Evolutionary conservation across 192 early-diverging fungal species (phyloP), one percentile per base, ranked within the genome.

Genomic region (Backusella australiensis): DNA sequence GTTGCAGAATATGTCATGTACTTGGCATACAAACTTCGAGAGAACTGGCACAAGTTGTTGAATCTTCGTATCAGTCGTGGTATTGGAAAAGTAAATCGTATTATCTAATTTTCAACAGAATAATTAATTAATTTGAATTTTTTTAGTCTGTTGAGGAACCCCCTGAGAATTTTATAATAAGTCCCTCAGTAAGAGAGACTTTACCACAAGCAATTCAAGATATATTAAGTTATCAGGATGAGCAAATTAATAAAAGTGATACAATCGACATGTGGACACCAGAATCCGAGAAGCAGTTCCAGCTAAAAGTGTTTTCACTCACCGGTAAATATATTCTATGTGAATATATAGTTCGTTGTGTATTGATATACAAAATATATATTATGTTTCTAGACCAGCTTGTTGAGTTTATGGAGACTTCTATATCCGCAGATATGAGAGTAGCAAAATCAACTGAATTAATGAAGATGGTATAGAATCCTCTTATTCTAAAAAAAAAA

Each of bases 11-110:
- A 77, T 38, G 73, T 89, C 9, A 35, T 92, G 1, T 77, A 80
- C 6, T 59, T 92, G 15, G 80, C 81, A 1, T 83, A 86, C 69
- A 84, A 85, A 74, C 70, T 93, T 32, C 71, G 91, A 14, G 73
- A 74, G 7, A 77, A 79, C 1, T 92, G 91, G 91, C 70, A 82
- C 4, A 59, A 46, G 9, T 67, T 85, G 8, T 76, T 87, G 26
- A 77, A 84, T 53, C 49, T 71, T 35, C 77, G 74, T 81, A 44
- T 87, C 19, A 67, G 66, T 17, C 70, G 72, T 6, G 66, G 80
- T 15, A 15, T 49, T 42, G 56, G 71, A 65, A 73, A 78, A 46
- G 72, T 80, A 77, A 78, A 56, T 71, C 23, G 29, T 66, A 19
- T 59, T 35, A 52, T 49, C 35, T 46, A 35, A 32, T 46, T 21